phyloP scores from a whole-genome alignment of 306 rosid species.

The Gastrolobium villosum region DNA sequence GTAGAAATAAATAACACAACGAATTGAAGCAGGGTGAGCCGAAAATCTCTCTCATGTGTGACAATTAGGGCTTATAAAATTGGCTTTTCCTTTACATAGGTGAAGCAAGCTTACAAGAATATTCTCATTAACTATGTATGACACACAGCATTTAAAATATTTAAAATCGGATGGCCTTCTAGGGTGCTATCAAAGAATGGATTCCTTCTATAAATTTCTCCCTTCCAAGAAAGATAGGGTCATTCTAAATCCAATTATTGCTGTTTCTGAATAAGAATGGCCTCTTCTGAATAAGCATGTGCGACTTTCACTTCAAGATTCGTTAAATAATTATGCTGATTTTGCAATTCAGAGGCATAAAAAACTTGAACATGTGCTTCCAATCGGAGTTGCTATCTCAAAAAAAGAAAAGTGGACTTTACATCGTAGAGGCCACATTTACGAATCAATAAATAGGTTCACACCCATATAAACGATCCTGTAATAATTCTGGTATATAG shows the following conservation, averaged over 20 bases:
- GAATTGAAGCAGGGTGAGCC: conserved; percentile 8
- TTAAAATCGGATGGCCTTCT: not conserved
- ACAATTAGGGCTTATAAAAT: not conserved
- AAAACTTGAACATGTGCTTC: conserved; percentile 50
- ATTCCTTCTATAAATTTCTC: conserved; percentile 17
- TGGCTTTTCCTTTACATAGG: not conserved
- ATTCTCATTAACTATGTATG: conserved; percentile 8
- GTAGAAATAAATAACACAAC: conserved; percentile 18
- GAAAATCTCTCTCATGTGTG: not conserved
- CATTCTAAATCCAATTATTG: conserved; percentile 37
- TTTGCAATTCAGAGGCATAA: conserved; percentile 43
- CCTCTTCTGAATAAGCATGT: conserved; percentile 43
- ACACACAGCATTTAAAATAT: not conserved
- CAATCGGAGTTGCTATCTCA: conserved; percentile 9
- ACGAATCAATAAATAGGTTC: conserved; percentile 29
- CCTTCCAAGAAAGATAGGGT: conserved; percentile 22
- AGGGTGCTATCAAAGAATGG: conserved; percentile 9
- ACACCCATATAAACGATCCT: not conserved
- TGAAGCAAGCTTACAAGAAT: conserved; percentile 13
- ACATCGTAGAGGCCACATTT: conserved; percentile 30
- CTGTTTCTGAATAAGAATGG: conserved; percentile 28
- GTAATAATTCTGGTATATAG: not conserved
- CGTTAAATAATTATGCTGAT: conserved; percentile 39
- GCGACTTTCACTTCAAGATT: conserved; percentile 55
- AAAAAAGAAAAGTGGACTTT: conserved; percentile 3